Evolutionary conservation across 2,329 filamentous ascomycete genomes (phyloP).

Genomic region (Ceratocystis destructans): DNA sequence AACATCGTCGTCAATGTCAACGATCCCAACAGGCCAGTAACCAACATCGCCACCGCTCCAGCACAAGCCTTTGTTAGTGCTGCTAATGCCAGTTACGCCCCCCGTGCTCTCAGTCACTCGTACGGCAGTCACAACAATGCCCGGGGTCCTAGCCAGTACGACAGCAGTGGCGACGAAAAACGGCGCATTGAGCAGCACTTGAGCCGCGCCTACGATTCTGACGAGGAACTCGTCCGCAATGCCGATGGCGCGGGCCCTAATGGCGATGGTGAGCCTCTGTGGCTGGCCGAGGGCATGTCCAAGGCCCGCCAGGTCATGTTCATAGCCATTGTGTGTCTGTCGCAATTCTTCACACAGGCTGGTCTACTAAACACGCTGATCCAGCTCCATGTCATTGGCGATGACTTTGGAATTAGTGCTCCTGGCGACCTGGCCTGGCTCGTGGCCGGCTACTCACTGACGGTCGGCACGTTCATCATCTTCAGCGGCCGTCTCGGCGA

Average conservation of each 20-base stretch:
- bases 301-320: constrained; percentile 27
- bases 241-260: background rate
- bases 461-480: constrained; percentile 43
- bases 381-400: constrained; percentile 30
- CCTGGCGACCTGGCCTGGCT: constrained; percentile 40
- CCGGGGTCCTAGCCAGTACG: background rate
- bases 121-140: background rate
- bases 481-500: constrained; percentile 44
- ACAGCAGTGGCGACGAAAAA: constrained; percentile 7
- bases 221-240: constrained; percentile 8
- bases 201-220: constrained; percentile 1
- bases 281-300: constrained; percentile 18
- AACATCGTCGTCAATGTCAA: constrained; percentile 10
- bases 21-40: background rate
- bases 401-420: constrained; percentile 30
- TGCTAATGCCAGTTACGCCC: background rate
- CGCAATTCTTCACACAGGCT: constrained; percentile 32
- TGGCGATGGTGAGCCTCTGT: constrained; percentile 8
- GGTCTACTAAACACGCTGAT: constrained; percentile 29
- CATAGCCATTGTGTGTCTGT: constrained; percentile 32
- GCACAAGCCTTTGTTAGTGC: constrained; percentile 9
- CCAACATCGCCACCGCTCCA: constrained; percentile 7
- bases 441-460: constrained; percentile 43
- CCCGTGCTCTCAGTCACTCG: background rate
- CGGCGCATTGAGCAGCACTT: background rate